Evolutionary conservation across 805 yeast species (phyloP).

Genomic region (Saccharomycopsis malanga): DNA sequence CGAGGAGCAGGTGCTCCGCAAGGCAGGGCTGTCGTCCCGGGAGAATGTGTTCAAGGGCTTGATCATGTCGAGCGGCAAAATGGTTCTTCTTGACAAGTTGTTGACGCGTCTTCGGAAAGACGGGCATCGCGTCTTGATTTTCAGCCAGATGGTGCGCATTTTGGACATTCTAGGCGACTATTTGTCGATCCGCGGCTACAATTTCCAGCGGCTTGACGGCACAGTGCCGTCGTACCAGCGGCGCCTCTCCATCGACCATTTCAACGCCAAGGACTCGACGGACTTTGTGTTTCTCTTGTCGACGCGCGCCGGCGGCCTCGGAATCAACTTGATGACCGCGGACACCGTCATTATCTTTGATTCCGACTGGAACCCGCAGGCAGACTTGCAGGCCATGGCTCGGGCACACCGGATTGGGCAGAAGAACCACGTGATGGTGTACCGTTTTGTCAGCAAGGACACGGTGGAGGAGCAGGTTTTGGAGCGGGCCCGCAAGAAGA

Average conservation of each 20-base stretch:
- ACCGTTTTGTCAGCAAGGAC: slow-evolving; percentile 94
- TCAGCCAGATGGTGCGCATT: slow-evolving; percentile 96
- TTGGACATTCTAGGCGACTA: slow-evolving; percentile 94
- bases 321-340: slow-evolving; percentile 98
- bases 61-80: slow-evolving; percentile 96
- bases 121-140: slow-evolving; percentile 92
- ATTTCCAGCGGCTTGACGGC: slow-evolving; percentile 93
- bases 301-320: slow-evolving; percentile 98
- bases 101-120: slow-evolving; percentile 79
- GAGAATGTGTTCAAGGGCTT: slow-evolving; percentile 82
- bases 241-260: slow-evolving; percentile 92
- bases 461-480: slow-evolving; percentile 96
- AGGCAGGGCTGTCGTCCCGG: slow-evolving; percentile 59
- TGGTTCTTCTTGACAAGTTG: slow-evolving; percentile 90
- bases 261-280: slow-evolving; percentile 85
- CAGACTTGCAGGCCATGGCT: slow-evolving; percentile 99
- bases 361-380: slow-evolving; percentile 99
- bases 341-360: slow-evolving; percentile 97
- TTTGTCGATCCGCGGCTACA: slow-evolving; percentile 74
- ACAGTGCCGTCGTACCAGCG: slow-evolving; percentile 92
- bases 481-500: slow-evolving; percentile 94
- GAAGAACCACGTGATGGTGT: slow-evolving; percentile 95
- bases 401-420: slow-evolving; percentile 99
- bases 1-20: slow-evolving; percentile 70
- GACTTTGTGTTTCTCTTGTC: slow-evolving; percentile 87